Conservation (phyloP, 208 protist genomes). For the Porcisia deanei region DNA sequence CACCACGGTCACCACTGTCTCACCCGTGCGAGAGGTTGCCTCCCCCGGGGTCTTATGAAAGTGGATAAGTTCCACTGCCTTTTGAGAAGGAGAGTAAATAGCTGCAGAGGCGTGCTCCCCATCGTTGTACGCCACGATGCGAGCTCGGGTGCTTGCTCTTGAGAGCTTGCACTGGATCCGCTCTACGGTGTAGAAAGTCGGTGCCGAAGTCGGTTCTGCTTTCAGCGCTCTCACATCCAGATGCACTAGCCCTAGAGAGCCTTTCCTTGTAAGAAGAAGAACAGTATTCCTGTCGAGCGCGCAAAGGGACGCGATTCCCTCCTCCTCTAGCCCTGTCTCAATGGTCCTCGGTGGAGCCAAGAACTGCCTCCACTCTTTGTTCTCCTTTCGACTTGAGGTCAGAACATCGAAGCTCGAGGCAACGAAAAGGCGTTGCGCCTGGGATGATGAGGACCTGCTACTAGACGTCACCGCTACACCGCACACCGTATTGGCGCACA, state of each 20-base stretch:
- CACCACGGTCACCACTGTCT: not conserved
- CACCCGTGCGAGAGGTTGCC: not conserved
- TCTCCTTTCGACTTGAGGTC: slow-evolving; percentile 9
- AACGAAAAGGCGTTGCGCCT: slow-evolving; percentile 25
- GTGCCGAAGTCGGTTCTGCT: not conserved
- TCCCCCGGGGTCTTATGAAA: not conserved
- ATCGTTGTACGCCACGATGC: slow-evolving; percentile 16
- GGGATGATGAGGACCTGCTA: not conserved
- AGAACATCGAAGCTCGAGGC: slow-evolving; percentile 36
- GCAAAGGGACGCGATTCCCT: slow-evolving; percentile 22
- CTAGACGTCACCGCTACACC: slow-evolving; percentile 17
- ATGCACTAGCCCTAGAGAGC: slow-evolving; percentile 20
- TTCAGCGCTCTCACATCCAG: slow-evolving; percentile 14
- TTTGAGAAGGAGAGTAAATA: slow-evolving; percentile 9
- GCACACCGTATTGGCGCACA: slow-evolving; percentile 33
- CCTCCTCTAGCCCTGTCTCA: slow-evolving; percentile 23
- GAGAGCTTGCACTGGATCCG: slow-evolving; percentile 3
- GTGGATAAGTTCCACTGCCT: slow-evolving; percentile 16
- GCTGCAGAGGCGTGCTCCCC: slow-evolving; percentile 11
- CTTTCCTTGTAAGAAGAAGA: slow-evolving; percentile 16
- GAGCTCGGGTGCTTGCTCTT: not conserved
- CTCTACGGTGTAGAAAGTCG: slow-evolving; percentile 8
- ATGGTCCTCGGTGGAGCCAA: slow-evolving; percentile 13
- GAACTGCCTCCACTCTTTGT: slow-evolving; percentile 35
- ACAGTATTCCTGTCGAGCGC: slow-evolving; percentile 26